These are phyloP conservation scores for Scutellaria barbata DNA, from an alignment of 257 asterid species.

Conservation along the genomic window DNA sequence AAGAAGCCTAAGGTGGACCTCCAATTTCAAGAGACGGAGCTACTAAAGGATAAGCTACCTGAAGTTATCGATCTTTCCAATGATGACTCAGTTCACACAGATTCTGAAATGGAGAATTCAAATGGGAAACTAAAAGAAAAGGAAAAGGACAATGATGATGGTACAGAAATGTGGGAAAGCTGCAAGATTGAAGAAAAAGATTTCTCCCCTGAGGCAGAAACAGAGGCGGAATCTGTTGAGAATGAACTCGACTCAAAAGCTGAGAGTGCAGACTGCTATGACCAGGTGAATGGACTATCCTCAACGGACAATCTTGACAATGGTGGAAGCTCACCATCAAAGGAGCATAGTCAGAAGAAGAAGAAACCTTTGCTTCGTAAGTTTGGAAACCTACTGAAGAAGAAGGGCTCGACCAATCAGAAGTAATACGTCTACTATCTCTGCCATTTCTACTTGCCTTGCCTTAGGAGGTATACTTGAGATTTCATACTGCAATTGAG, in stretches of 20 bases:
- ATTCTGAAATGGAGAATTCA: conserved; percentile 40
- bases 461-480: conserved; percentile 46
- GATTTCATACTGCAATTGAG: conserved; percentile 40
- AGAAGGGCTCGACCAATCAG: conserved; percentile 65
- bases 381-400: conserved; percentile 88
- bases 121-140: conserved; percentile 46
- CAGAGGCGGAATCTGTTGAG: conserved; percentile 68
- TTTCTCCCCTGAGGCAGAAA: conserved; percentile 68
- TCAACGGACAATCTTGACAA: conserved; percentile 55
- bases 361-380: conserved; percentile 84
- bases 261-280: conserved; percentile 46
- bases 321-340: conserved; percentile 56
- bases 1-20: conserved; percentile 50
- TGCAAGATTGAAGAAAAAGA: conserved; percentile 88
- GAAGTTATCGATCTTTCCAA: conserved; percentile 38
- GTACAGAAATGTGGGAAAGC: conserved; percentile 79
- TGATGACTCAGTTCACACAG: conserved; percentile 41
- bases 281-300: conserved; percentile 55
- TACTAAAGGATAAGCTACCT: conserved; percentile 38
- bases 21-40: conserved; percentile 45
- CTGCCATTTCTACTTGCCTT: conserved; percentile 23
- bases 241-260: conserved; percentile 72
- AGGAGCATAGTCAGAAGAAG: conserved; percentile 72
- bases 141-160: conserved; percentile 50
- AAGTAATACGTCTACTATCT: conserved; percentile 47